phyloP scores from a whole-genome alignment of 352 stramenopile genomes.

The Phytophthora constricta region DNA sequence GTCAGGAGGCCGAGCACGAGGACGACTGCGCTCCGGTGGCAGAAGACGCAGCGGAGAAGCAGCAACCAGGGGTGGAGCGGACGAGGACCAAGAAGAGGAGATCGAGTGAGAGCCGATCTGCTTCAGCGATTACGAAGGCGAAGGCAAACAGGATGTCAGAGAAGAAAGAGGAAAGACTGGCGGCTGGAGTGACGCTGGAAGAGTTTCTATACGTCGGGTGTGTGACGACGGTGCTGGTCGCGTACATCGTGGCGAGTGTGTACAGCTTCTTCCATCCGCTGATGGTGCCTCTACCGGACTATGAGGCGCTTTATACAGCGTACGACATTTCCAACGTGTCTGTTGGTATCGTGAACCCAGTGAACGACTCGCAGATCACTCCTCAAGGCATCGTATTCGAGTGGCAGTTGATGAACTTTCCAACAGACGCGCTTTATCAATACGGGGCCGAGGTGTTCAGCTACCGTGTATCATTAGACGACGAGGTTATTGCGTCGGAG shows the following conservation, averaged over 20 bases:
- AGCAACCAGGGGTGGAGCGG: background rate
- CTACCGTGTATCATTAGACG: constrained; percentile 49
- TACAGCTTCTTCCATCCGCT: constrained; percentile 55
- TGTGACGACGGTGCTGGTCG: constrained; percentile 35
- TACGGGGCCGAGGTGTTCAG: constrained; percentile 56
- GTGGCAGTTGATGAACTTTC: constrained; percentile 53
- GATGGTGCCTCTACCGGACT: constrained; percentile 43
- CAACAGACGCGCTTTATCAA: constrained; percentile 35
- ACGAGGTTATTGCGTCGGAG: constrained; percentile 43
- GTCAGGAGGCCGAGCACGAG: constrained; percentile 17
- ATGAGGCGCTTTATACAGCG: constrained; percentile 40
- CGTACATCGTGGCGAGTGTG: constrained; percentile 50
- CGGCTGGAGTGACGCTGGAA: constrained; percentile 4
- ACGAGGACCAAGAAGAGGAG: background rate
- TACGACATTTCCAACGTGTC: constrained; percentile 58
- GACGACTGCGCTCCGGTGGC: constrained; percentile 8
- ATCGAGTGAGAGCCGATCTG: background rate
- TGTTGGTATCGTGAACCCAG: constrained; percentile 40
- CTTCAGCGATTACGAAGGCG: background rate
- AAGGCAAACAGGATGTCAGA: background rate
- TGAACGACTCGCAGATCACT: constrained; percentile 20
- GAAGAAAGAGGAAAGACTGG: background rate
- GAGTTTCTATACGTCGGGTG: constrained; percentile 34
- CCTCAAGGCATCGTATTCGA: constrained; percentile 39
- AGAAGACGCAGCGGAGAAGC: background rate